Conservation (phyloP, 306 rosid species). For the Acacia melanoxylon region DNA sequence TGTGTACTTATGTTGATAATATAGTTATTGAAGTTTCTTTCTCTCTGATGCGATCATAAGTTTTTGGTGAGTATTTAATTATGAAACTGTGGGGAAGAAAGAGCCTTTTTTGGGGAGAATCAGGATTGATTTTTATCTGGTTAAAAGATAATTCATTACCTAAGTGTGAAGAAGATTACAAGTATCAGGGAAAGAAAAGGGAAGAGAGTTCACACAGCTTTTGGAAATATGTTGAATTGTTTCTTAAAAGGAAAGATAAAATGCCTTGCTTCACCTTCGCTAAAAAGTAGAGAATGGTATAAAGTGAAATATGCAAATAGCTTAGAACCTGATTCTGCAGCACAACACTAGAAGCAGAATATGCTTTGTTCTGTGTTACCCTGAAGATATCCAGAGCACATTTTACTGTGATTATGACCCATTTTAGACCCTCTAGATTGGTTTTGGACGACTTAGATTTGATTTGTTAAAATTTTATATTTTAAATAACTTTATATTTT, state of each 20-base stretch:
- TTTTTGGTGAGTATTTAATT: not conserved
- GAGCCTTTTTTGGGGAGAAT: not conserved
- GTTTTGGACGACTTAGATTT: no score
- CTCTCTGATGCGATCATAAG: not conserved
- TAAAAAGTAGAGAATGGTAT: conserved; percentile 2
- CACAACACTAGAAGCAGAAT: not conserved
- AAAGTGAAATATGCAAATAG: not conserved
- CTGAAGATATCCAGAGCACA: not conserved
- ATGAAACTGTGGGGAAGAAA: not conserved
- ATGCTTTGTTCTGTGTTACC: not conserved
- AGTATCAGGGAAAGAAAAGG: not conserved
- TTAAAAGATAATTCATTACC: not conserved
- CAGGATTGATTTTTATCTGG: no score
- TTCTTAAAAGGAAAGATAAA: not conserved
- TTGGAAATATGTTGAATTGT: not conserved
- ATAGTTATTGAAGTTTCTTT: not conserved
- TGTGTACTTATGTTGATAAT: not conserved
- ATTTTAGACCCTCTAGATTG: no score
- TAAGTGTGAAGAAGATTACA: not conserved
- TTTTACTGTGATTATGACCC: no score
- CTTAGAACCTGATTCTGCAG: not conserved
- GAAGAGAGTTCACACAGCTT: not conserved
- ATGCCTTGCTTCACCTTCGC: not conserved
- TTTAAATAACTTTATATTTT: no score
- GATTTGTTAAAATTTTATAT: no score